phyloP scores from a whole-genome alignment of 139 green algal species.

The Chlamydomonas applanata region DNA sequence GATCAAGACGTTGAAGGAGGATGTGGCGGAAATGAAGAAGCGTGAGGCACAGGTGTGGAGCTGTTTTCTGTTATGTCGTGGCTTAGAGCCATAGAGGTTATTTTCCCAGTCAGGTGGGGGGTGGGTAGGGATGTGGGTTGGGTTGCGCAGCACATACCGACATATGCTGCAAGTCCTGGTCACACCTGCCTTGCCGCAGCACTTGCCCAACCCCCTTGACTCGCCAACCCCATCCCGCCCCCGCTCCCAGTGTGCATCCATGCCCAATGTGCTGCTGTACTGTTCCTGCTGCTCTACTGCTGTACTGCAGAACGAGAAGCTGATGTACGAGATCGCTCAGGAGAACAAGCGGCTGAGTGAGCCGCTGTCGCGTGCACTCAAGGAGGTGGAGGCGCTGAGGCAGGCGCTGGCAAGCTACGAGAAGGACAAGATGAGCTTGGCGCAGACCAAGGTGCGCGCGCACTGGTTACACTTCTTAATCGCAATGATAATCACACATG shows the following conservation, averaged over 20 bases:
- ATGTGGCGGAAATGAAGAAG: slow-evolving; percentile 88
- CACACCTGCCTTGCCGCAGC: no score
- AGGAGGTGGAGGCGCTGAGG: slow-evolving; percentile 73
- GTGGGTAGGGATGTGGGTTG: no score
- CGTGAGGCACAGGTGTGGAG: slow-evolving; percentile 56
- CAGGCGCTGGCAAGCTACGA: slow-evolving; percentile 68
- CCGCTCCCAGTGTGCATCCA: no score
- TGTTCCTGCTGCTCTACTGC: no score
- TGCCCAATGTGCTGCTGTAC: no score
- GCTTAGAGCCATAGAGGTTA: no score
- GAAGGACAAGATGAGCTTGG: slow-evolving; percentile 75
- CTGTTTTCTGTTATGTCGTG: no score
- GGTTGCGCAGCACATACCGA: no score
- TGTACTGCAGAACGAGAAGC: slow-evolving; percentile 68
- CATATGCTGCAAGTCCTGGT: no score
- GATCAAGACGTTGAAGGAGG: slow-evolving; percentile 90
- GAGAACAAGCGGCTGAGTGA: slow-evolving; percentile 89
- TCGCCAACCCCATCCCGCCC: no score
- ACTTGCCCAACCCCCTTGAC: no score
- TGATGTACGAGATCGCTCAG: slow-evolving; percentile 79
- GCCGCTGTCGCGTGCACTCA: slow-evolving; percentile 76
- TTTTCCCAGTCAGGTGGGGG: no score
- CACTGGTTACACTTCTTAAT: not conserved
- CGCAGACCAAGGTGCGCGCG: slow-evolving; percentile 53
- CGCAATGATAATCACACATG: not conserved